A percentile compares a stretch with the other conserved stretches of the same genome.
Evolutionary conservation across 176 grass and related monocot species (phyloP).

Genomic region (Alopecurus myosuroides): DNA sequence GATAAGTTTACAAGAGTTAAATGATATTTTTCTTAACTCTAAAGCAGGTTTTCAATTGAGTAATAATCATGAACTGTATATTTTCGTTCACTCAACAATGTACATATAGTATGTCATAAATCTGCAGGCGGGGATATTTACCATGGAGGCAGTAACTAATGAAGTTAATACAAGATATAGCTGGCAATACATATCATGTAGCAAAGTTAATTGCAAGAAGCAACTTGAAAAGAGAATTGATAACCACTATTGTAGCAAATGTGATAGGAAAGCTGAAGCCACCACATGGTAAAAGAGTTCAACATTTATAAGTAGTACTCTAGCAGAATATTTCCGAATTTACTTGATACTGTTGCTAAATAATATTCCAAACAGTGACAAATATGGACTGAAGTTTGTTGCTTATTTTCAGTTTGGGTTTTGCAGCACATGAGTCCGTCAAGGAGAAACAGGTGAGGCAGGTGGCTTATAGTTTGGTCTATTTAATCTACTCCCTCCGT

Average conservation of each 20-base stretch:
- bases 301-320: no score
- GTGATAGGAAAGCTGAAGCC: background rate
- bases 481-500: no score
- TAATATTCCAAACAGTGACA: no score
- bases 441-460: no score
- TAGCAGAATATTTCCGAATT: no score
- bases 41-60: background rate
- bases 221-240: background rate
- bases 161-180: background rate
- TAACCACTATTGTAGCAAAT: background rate
- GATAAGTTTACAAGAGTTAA: background rate
- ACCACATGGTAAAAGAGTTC: background rate
- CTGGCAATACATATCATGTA: conserved; percentile 15
- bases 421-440: no score
- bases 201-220: background rate
- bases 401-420: no score
- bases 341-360: no score
- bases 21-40: background rate
- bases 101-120: background rate
- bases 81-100: background rate
- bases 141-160: background rate
- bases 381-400: no score
- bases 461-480: no score
- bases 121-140: background rate
- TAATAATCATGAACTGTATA: background rate